Percentiles rank a stretch among this genome's conserved stretches.
phyloP scores from a whole-genome alignment of 257 asterid genomes.

The Solanum megistacrolobum region DNA sequence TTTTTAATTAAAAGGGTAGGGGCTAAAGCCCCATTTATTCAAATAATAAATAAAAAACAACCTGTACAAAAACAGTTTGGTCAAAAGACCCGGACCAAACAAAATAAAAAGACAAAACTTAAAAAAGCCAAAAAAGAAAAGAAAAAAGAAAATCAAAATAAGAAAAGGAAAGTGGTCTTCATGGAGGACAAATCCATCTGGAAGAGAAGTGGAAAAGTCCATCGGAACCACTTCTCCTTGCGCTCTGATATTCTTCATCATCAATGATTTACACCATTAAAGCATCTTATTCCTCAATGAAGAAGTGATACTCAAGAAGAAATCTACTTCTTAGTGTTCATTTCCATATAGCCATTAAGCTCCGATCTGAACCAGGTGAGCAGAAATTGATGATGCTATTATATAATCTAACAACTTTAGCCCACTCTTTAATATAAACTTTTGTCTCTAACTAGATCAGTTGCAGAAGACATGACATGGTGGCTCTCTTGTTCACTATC shows the following conservation, averaged over 20 bases:
- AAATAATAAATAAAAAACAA: no score
- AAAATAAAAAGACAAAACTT: no score
- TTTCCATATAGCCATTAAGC: not conserved
- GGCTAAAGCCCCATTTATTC: no score
- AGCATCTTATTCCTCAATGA: not conserved
- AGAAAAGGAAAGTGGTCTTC: not conserved
- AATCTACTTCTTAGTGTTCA: not conserved
- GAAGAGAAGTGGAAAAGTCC: not conserved
- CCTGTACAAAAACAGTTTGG: no score
- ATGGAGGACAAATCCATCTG: not conserved
- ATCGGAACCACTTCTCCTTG: not conserved
- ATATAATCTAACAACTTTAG: no score
- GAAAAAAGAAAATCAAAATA: not conserved
- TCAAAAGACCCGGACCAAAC: no score
- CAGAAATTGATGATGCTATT: not conserved
- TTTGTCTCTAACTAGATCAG: no score
- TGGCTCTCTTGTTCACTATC: not conserved
- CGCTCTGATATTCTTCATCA: not conserved
- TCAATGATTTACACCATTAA: not conserved
- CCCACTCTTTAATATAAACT: no score
- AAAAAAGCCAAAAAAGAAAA: no score
- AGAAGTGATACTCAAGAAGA: not conserved
- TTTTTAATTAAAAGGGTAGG: no score
- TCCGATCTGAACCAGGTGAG: not conserved
- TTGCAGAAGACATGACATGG: no score